Conservation (phyloP, 2,329 filamentous ascomycete species). For the Apiospora phragmitis region DNA sequence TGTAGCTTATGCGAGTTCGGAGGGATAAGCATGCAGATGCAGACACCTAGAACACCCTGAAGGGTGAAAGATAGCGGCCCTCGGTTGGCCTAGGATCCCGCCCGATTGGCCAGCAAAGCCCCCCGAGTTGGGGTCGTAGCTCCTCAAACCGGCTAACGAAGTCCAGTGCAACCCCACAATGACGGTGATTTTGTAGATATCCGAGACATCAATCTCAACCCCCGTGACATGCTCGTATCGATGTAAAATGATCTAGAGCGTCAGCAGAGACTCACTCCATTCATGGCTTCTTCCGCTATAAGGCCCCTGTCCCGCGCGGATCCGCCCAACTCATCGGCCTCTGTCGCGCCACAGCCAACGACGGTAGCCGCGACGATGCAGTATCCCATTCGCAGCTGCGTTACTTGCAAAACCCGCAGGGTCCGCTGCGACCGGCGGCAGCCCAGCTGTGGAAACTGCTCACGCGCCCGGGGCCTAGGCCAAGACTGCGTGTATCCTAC, state of each 20-base stretch:
- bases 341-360: not conserved
- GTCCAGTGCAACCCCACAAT: not conserved
- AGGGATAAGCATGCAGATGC: not conserved
- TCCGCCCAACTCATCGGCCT: not conserved
- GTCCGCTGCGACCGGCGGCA: constrained; percentile 2
- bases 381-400: not conserved
- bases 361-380: not conserved
- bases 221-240: not conserved
- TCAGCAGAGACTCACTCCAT: not conserved
- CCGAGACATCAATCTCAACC: not conserved
- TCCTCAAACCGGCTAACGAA: not conserved
- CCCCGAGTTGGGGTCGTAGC: not conserved
- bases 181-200: not conserved
- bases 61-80: not conserved
- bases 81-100: not conserved
- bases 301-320: not conserved
- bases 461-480: not conserved
- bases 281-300: not conserved
- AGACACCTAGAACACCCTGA: not conserved
- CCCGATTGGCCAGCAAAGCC: not conserved
- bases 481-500: not conserved
- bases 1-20: not conserved
- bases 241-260: not conserved
- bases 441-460: not conserved
- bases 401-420: not conserved